phyloP scores from a whole-genome alignment of 768 basidiomycete species.

The Termitomyces eurrhizus region DNA sequence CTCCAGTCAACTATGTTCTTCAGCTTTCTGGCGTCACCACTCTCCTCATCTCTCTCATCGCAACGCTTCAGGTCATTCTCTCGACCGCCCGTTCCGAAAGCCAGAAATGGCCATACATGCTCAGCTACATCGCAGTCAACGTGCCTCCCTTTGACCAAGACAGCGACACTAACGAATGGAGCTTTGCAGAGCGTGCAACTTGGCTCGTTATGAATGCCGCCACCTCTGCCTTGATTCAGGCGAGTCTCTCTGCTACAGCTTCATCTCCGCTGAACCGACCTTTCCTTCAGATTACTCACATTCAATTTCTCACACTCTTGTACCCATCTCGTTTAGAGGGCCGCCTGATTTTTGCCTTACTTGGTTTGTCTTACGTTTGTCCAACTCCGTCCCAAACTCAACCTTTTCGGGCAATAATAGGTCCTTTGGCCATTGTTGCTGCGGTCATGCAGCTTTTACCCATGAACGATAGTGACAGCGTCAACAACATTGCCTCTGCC shows the following conservation, averaged over 20 bases:
- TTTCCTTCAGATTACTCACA: constrained; percentile 80
- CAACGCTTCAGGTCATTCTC: constrained; percentile 75
- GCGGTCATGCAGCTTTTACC: constrained; percentile 83
- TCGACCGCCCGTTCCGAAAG: constrained; percentile 56
- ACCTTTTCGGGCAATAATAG: constrained; percentile 26
- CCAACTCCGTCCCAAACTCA: not conserved
- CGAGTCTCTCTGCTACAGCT: constrained; percentile 33
- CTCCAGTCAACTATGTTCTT: constrained; percentile 86
- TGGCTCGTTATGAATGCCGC: constrained; percentile 91
- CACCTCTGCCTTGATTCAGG: constrained; percentile 82
- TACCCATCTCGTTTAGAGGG: constrained; percentile 91
- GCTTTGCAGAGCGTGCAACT: constrained; percentile 54
- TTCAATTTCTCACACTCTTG: constrained; percentile 93
- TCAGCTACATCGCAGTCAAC: constrained; percentile 82
- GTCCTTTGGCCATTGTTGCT: constrained; percentile 82
- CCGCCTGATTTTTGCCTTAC: constrained; percentile 76
- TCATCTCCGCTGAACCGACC: not conserved
- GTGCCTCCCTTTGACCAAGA: constrained; percentile 54
- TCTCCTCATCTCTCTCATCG: constrained; percentile 72
- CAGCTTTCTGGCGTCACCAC: constrained; percentile 83
- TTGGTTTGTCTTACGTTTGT: constrained; percentile 46
- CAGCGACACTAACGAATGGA: constrained; percentile 47
- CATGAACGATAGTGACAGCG: constrained; percentile 39
- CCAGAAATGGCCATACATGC: constrained; percentile 90
- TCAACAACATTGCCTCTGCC: constrained; percentile 59